These are phyloP conservation scores for Lentinula boryana DNA, from an alignment of 768 basidiomycete genomes.

Conservation along the genomic window DNA sequence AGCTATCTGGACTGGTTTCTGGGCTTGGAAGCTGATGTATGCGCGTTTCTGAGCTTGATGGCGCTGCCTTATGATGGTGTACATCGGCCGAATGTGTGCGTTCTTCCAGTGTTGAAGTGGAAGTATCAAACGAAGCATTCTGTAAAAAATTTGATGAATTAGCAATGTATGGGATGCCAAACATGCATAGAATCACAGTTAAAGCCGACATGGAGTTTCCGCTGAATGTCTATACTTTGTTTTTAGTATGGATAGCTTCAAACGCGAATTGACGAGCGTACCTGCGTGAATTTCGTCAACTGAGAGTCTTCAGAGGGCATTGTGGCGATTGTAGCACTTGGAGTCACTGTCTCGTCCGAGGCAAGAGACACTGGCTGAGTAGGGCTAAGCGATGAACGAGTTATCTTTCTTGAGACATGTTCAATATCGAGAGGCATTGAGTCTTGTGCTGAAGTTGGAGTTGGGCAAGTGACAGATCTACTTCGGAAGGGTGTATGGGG, in stretches of 20 bases:
- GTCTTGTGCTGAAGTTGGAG: neutral
- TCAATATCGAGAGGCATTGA: conserved; percentile 17
- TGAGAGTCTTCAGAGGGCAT: conserved; percentile 14
- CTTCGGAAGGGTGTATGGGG: conserved; percentile 22
- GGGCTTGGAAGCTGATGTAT: conserved; percentile 14
- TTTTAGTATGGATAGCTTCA: neutral
- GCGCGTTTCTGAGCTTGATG: conserved; percentile 6
- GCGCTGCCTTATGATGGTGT: neutral
- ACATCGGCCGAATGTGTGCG: neutral
- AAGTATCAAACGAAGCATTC: neutral
- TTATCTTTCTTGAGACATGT: neutral
- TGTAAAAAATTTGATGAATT: neutral
- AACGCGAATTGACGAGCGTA: neutral
- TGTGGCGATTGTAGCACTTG: neutral
- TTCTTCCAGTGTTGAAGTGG: neutral
- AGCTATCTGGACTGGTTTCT: neutral
- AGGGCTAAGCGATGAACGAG: neutral
- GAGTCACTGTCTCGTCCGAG: neutral
- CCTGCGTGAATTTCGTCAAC: conserved; percentile 5
- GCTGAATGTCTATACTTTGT: neutral
- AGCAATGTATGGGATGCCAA: neutral
- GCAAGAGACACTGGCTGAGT: neutral
- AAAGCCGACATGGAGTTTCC: neutral
- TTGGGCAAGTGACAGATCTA: conserved; percentile 16
- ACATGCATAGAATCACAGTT: neutral